Base-by-base conservation (phyloP, 148 eudicot species). In the Suaeda aralocaspica region DNA sequence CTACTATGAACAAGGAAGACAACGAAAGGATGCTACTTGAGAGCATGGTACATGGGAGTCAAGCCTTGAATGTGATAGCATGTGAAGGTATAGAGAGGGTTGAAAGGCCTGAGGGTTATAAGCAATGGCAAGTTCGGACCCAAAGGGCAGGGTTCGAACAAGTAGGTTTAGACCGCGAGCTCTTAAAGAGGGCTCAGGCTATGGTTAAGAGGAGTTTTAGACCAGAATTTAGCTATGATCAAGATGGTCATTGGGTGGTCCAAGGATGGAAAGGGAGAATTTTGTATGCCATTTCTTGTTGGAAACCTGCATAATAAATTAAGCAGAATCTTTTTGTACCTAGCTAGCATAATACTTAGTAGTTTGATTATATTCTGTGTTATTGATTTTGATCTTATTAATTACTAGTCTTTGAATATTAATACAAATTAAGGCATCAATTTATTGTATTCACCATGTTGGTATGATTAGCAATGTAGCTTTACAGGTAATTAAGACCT, bases 211-310 rank as follows among this genome's bases (percentile, higher is more conserved):
- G 77, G 53, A 33, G 77, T 58, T 51, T 87, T 72, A 64, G 86
- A 68, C 66, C 81, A 70, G 82, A 76, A 72, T 80, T 87, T 78
- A 60, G 79, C 64, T 73, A 77, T 81, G 86, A 84, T 66, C 85
- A 69, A 77, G 88, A 84, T 52, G 75, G 78, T 9, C 58, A 55
- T 41, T 87, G 88, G 91, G 82, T 87, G 61, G 78, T 87, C 74
- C 86, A 80, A 52, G 91, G 91, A 1, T 87, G 91, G 91, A 84
- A 87, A 72, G 91, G 91, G 1, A 82, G 85, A 63, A 78, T 76
- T 55, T 51, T 85, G 56, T 76, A 62, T 72, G 86, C 84, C 7
- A 62, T 80, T 48, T 85, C 89, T 41, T 80, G 82, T 41, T 85
- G 89, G 89, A 76, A 78, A 76, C 81, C 86, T 45, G 1, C 51